Evolutionary conservation across 78 protist species (phyloP), one percentile per base, ranked within the genome.

Genomic region (Dictyostelium brefeldianum): DNA sequence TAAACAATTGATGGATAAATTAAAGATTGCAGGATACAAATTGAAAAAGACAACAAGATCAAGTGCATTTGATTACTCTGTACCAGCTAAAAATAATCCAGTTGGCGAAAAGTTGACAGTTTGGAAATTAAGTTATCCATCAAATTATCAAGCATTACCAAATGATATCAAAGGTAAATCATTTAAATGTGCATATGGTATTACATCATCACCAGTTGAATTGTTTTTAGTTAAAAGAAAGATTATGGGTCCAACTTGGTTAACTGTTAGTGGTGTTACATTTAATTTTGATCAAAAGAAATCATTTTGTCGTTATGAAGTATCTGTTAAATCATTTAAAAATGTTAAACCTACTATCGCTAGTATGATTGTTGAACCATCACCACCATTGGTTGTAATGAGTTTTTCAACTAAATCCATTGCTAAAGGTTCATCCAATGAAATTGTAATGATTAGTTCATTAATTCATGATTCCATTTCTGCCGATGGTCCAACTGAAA

Each of bases 181-280:
- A 22, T 71, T 81, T 56, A 54, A 15, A n/a, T 80, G 84, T 43
- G 94, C 95, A 20, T 97, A 98, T 54, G 99, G 99, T 27, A 73
- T 96, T 29, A 36, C 87, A 53, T 89, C 96, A 25, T 59, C 91
- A 20, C 36, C 78, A 22, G 17, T 90, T 0, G 99, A 98, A 95
- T 53, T 29, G 6, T 93, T 98, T 74, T 25, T 98, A 2, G 1
- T 98, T 27, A 94, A 97, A 74, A 80, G 95, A 22, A 43, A 81
- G 50, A 73, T 98, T 29, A 96, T 81, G 97, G 99, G 99, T 8
- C 99, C 99, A 11, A 74, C 97, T 89, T 98, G 98, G 98, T 65
- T 98, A 27, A 18, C 56, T 12, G 18, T 78, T 5, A 53, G 54
- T 56, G 69, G 46, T 43, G 22, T 29, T 12, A n/a, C 43, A 29